Evolutionary conservation across 805 yeast genomes (phyloP), one percentile per base, ranked within the genome.

Genomic region (Metschnikowia sp.): DNA sequence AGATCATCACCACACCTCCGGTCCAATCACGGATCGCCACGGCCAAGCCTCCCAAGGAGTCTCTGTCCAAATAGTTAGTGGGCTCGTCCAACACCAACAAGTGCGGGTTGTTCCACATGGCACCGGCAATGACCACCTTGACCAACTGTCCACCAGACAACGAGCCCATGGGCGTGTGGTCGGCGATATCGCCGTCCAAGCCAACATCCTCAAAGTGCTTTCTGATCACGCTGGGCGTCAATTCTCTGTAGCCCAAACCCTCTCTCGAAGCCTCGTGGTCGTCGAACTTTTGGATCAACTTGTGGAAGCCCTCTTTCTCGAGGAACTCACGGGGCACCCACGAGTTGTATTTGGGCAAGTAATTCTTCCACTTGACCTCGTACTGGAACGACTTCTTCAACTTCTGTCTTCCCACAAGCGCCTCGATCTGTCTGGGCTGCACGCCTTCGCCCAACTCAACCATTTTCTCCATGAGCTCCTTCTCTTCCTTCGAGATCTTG

Each of bases 21-120:
- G 81, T 70, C 98, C 98, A 92, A 67, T 92, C 97, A 70, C 97
- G 84, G 64, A 92, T 94, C 42, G 99, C 99, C 60, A 92, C 83
- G 29, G 99, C 98, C 58, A 92, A 78, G 40, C 97, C 99, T 69
- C 98, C 99, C 53, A 92, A 78, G 26, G 98, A 91, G 68, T 92
- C 99, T 77, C 99, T 86, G 71, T 92, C 99, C 72, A 92, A 77
- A 77, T 94, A 92, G 75, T 92, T 92, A 62, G 98, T 92, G 66
- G 99, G 99, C 80, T 92, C 99, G 71, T 92, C 99, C 52, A 92
- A 78, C 37, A 92, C 99, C 54, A 92, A 79, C 69, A 92, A 80
- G 69, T 92, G 99, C 15, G 99, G 99, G 66, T 92, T 94, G 73
- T 94, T 92, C 99, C 99, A 92, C 94, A 92, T 92, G 55, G 98